Conservation (phyloP, 805 yeast genomes). For the Candida palmyrensis region DNA sequence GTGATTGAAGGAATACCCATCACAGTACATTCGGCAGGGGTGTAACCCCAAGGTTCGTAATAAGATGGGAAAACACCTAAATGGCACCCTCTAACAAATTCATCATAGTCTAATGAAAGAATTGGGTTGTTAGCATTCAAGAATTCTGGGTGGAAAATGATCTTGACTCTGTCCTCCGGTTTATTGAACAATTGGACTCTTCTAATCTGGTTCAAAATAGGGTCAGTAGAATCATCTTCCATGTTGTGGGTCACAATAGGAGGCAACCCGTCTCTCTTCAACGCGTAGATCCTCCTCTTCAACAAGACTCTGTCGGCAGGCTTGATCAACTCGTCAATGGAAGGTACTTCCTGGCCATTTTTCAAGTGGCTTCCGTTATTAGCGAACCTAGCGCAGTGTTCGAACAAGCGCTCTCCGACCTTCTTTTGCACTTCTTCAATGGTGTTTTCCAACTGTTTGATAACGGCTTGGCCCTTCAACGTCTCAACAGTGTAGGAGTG, state of each 20-base stretch:
- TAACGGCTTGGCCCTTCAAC: slow-evolving; percentile 92
- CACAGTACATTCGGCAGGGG: slow-evolving; percentile 98
- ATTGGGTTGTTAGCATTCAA: slow-evolving; percentile 93
- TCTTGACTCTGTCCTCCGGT: slow-evolving; percentile 87
- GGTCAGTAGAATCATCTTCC: slow-evolving; percentile 88
- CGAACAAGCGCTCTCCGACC: slow-evolving; percentile 84
- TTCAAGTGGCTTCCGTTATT: slow-evolving; percentile 33
- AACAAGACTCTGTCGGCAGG: slow-evolving; percentile 84
- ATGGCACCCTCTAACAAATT: slow-evolving; percentile 96
- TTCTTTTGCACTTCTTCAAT: slow-evolving; percentile 81
- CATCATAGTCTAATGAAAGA: slow-evolving; percentile 90
- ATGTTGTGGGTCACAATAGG: slow-evolving; percentile 97
- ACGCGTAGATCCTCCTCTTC: slow-evolving; percentile 88
- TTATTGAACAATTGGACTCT: slow-evolving; percentile 86
- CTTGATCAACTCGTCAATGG: slow-evolving; percentile 76
- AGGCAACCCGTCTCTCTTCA: slow-evolving; percentile 84
- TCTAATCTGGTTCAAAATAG: slow-evolving; percentile 86
- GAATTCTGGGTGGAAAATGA: slow-evolving; percentile 96
- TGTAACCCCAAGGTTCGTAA: slow-evolving; percentile 99
- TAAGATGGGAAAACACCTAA: slow-evolving; percentile 97
- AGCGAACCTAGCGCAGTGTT: slow-evolving; percentile 73
- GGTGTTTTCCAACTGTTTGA: slow-evolving; percentile 83
- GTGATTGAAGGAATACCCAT: slow-evolving; percentile 99
- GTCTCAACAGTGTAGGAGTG: slow-evolving; percentile 95
- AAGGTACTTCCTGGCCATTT: slow-evolving; percentile 62